Evolutionary conservation across 2,329 filamentous ascomycete genomes (phyloP).

Genomic region (Hypoxylon sp.): DNA sequence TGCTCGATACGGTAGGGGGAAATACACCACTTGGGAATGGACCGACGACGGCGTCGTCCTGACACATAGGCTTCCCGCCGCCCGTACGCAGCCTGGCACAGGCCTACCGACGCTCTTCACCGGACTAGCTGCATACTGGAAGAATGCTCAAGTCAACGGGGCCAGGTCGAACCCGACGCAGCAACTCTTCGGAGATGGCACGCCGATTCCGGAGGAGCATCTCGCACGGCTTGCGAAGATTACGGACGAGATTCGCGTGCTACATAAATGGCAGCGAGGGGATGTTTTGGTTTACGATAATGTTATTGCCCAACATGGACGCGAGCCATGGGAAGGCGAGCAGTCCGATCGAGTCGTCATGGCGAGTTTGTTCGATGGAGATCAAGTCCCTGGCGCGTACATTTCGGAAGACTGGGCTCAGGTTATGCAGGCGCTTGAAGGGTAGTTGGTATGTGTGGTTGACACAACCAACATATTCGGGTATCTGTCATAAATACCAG

Average conservation of each 20-base stretch:
- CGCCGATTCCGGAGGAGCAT: conserved; percentile 63
- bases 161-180: conserved; percentile 55
- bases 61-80: conserved; percentile 62
- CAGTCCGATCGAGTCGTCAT: conserved; percentile 63
- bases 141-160: conserved; percentile 52
- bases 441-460: conserved; percentile 24
- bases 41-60: conserved; percentile 59
- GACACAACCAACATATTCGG: background rate
- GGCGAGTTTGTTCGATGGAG: conserved; percentile 64
- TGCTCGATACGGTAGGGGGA: conserved; percentile 60
- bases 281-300: conserved; percentile 67
- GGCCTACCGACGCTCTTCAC: conserved; percentile 64
- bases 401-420: conserved; percentile 61
- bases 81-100: conserved; percentile 63
- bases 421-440: conserved; percentile 61
- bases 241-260: conserved; percentile 64
- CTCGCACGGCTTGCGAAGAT: conserved; percentile 60
- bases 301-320: conserved; percentile 64
- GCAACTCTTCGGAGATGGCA: conserved; percentile 63
- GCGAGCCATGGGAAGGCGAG: conserved; percentile 64
- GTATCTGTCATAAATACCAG: no score
- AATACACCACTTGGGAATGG: conserved; percentile 66
- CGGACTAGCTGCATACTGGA: conserved; percentile 62
- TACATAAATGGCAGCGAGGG: conserved; percentile 63
- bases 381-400: conserved; percentile 62